Evolutionary conservation across 2,329 filamentous ascomycete genomes (phyloP), one percentile per base, ranked within the genome.

Genomic region (Ophioceras dolichostomum): DNA sequence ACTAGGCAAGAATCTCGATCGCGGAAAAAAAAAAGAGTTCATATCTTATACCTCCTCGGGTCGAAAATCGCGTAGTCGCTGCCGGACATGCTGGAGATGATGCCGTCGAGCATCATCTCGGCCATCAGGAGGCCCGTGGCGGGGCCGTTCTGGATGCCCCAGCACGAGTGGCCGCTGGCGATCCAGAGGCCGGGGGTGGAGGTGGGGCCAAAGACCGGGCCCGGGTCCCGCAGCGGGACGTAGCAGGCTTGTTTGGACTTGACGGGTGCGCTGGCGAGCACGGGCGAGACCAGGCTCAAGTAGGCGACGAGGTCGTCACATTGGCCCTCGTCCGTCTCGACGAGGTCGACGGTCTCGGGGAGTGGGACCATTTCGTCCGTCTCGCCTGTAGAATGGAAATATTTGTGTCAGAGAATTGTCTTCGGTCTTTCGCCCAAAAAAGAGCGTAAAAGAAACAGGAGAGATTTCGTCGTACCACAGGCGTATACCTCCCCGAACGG

Each of bases 121-220:
- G 81, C 80, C 64, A 91, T 80, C 28, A 89, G 56, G 59, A 79
- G 84, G 4, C 84, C 84, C 7, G 89, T 96, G 2, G 72, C 91
- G 1, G 89, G 88, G 1, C 79, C 86, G 61, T 98, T 96, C 62
- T 96, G 89, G 17, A 98, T 94, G 0, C 91, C 91, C 91, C 91
- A 98, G 61, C 89, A 96, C 2, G 87, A 94, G 64, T 98, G 91
- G 0, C 91, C 91, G 0, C 85, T 73, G 0, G 91, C 91, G 41
- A 96, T 66, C 56, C 82, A 79, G 31, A 96, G 51, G 0, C 88
- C 87, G 6, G 76, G 72, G 0, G 80, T 74, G 2, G 72, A 70
- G 7, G 87, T 88, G 37, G 69, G 64, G 0, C 91, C 91, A 18
- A 96, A 71, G 35, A 96, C 58, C 5, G 91, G 89, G 0, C 75